Evolutionary conservation across 2,329 filamentous ascomycete genomes (phyloP).

Genomic region (Plectosphaerella plurivora): DNA sequence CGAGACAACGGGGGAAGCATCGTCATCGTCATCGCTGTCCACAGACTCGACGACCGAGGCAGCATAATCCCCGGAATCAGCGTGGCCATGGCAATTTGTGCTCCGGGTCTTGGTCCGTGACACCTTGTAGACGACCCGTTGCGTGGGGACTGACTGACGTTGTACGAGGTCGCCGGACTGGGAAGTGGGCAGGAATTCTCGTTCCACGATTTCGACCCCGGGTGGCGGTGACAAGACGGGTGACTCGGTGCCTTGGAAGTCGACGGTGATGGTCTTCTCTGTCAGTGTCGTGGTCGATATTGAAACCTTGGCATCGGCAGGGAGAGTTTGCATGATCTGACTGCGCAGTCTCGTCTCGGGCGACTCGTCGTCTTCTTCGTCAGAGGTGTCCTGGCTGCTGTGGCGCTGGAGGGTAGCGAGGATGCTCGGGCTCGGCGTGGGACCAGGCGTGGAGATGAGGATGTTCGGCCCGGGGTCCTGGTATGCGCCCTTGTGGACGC

Average conservation of each 20-base stretch:
- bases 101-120: constrained; percentile 45
- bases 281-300: constrained; percentile 56
- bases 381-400: constrained; percentile 18
- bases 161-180: constrained; percentile 13
- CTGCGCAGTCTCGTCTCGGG: constrained; percentile 44
- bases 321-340: constrained; percentile 50
- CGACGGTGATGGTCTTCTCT: constrained; percentile 60
- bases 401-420: constrained; percentile 30
- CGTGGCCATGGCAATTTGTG: constrained; percentile 29
- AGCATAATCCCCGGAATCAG: constrained; percentile 21
- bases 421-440: constrained; percentile 18
- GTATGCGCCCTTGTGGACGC: constrained; percentile 20
- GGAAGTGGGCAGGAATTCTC: constrained; percentile 37
- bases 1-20: neutral
- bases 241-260: constrained; percentile 49
- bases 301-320: constrained; percentile 52
- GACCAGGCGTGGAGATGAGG: constrained; percentile 16
- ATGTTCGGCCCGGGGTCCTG: constrained; percentile 9
- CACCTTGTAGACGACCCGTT: constrained; percentile 56
- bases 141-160: constrained; percentile 26
- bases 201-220: constrained; percentile 57
- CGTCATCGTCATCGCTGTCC: constrained; percentile 13
- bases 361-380: constrained; percentile 35
- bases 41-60: constrained; percentile 20
- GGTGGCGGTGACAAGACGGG: constrained; percentile 50